Evolutionary conservation across 768 basidiomycete species (phyloP), one percentile per base, ranked within the genome.

Genomic region (Lentinula sp.): DNA sequence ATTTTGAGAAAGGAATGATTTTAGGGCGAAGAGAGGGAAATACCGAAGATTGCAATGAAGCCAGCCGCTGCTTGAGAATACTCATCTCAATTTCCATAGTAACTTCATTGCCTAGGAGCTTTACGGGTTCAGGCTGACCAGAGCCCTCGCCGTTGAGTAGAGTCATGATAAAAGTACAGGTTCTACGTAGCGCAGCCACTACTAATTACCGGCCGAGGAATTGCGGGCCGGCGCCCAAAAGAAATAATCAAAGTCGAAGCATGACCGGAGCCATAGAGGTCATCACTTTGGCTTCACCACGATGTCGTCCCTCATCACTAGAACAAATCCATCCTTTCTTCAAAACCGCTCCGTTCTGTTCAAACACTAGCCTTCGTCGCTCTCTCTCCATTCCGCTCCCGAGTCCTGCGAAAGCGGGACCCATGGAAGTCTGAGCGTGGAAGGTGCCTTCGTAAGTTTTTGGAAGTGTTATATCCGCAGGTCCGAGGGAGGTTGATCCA

Each of bases 21-120:
- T 50, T 32, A 56, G 35, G 40, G 31, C 5, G 16, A 42, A 4
- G 9, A 37, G 34, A 10, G n/a, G 16, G 52, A 57, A 61, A 56
- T 35, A 71, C 70, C 46, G 65, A 64, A 42, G 65, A 63, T 60
- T 71, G 68, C 9, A 70, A 51, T 5, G 60, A 46, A 37, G 68
- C 69, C 9, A 71, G 37, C 37, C 23, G 55, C 15, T 55, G 15
- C 40, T 43, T 57, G 7, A 43, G 13, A n/a, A 57, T 31, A 57
- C 13, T n/a, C n/a, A 18, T 31, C 16, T 57, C 55, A 23, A 5
- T 48, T 18, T 18, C 18, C 2, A 9, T 48, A 48, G 5, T 45
- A 13, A 4, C 16, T 3, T 48, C 46, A 18, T 48, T 9, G 7
- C 21, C 9, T 8, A 23, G 0, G 18, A 21, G 16, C 5, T 43